Evolutionary conservation across 768 basidiomycete genomes (phyloP), one percentile per base, ranked within the genome.

Genomic region (Pleurotus djamor): DNA sequence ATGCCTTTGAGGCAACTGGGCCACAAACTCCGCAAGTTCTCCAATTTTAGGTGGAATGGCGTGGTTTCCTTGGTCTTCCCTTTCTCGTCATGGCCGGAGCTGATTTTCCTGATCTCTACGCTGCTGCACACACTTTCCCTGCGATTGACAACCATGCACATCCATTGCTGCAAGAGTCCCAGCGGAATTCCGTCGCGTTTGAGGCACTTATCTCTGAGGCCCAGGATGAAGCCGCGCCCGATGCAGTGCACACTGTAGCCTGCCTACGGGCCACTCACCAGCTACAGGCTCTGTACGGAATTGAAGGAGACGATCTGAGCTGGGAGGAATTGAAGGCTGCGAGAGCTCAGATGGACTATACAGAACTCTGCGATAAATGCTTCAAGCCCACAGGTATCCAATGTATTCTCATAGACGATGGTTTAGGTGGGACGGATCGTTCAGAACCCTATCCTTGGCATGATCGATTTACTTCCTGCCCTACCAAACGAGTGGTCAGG

Each of bases 111-210:
- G 60, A 60, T 21, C 65, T 76, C n/a, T 60, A 66, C 54, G 56
- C 63, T n/a, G 66, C 71, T 3, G 71, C 72, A 8, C 71, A 75
- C 47, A 65, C 64, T 0, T 73, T 73, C 44, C 87, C 86, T 16
- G 83, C 83, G 0, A 88, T 90, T 67, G 90, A 92, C 73, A 91
- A 92, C 68, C 91, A 92, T 66, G 87, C 89, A 0, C 91, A 92
- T 66, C 86, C 89, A 1, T 74, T 93, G 16, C 75, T 92, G 49
- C 72, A 74, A 21, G 75, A 72, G 5, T 71, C 72, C 16, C 66
- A 81, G 56, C 79, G 85, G 34, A 60, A 73, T 51, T 65, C 62
- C 3, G 64, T 89, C 14, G 79, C 85, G 0, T 81, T 91, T 61
- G 87, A 92, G 59, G 84, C 84, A 0, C 66, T 89, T 50, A 72